Evolutionary conservation across 306 rosid species (phyloP), one percentile per base, ranked within the genome.

Genomic region (Chamaecrista fasciculata): DNA sequence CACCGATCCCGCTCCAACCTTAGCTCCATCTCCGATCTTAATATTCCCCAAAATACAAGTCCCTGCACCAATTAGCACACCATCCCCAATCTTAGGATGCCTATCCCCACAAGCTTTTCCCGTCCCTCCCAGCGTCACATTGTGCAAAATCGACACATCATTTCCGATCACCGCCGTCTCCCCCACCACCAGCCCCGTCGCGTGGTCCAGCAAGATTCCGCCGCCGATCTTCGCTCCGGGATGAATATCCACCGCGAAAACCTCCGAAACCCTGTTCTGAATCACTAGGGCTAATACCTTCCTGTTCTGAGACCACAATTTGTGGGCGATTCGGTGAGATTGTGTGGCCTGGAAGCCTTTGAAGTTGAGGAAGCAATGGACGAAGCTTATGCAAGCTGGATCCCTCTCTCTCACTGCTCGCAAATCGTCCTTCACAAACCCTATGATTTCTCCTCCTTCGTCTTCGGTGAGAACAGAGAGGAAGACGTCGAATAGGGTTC

Each of bases 111-210:
- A 67, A 0, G 14, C 50, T 67, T 94, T 94, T 2, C 99, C 97
- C 12, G 92, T 94, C n/a, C 99, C 99, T 49, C 99, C 99, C 64
- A 94, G 71, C 0, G 99, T 94, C 53, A 94, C 99, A 71, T 85
- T 73, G 25, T 94, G 99, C 79, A 94, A 50, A 62, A 94, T 90
- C 5, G 98, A 86, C n/a, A 94, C 99, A 73, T 91, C 57, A 62
- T 85, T 84, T 3, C 99, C 99, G 37, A 94, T 89, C 79, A 89
- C 91, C 23, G 96, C 98, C 1, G 97, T 94, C 69, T 90, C 98
- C 1, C 98, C 97, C 2, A 94, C 90, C 48, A 94, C 97, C 0
- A 94, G 68, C 4, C 98, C 98, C 8, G 97, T 90, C 3, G 98
- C 97, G 25, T 94, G 98, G 60, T 94, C 98, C 2, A 94, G 79